phyloP scores from a whole-genome alignment of 352 stramenopile species.

The Aphanomyces invadans region DNA sequence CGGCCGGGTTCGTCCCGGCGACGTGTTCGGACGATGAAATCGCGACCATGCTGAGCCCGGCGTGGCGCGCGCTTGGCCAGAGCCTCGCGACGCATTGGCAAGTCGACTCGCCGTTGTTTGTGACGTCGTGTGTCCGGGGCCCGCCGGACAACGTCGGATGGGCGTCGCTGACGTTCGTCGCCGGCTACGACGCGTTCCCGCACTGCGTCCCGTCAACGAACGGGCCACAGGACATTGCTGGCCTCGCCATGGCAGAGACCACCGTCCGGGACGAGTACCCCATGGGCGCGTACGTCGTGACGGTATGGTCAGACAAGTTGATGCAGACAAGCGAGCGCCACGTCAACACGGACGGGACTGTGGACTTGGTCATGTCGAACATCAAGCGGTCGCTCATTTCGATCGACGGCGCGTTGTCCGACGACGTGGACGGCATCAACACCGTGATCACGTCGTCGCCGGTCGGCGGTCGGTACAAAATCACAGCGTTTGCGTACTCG shows the following conservation, averaged over 20 bases:
- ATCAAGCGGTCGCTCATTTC: neutral
- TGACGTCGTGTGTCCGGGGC: constrained; percentile 5
- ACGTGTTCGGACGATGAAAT: constrained; percentile 5
- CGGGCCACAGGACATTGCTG: neutral
- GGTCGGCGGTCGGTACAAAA: neutral
- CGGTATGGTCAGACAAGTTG: neutral
- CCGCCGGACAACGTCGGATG: neutral
- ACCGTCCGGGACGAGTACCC: neutral
- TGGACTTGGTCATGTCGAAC: neutral
- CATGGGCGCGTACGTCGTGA: constrained; percentile 10
- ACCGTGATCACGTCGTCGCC: neutral
- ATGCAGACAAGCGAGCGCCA: neutral
- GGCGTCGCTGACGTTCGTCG: constrained; percentile 7
- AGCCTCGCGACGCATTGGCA: neutral
- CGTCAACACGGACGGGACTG: neutral
- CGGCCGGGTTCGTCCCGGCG: neutral
- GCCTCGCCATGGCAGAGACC: constrained; percentile 13
- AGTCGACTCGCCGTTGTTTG: neutral
- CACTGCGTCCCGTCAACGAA: neutral
- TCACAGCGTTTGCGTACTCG: neutral
- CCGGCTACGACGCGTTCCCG: neutral
- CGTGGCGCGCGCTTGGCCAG: neutral
- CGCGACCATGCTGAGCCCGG: neutral
- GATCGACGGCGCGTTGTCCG: neutral
- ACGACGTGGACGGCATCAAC: neutral